A percentile compares a stretch with the other conserved stretches of the same genome.
These are phyloP conservation scores for Tetrahymena elliotti DNA, from an alignment of 73 alveolate genomes.

Conservation along the genomic window DNA sequence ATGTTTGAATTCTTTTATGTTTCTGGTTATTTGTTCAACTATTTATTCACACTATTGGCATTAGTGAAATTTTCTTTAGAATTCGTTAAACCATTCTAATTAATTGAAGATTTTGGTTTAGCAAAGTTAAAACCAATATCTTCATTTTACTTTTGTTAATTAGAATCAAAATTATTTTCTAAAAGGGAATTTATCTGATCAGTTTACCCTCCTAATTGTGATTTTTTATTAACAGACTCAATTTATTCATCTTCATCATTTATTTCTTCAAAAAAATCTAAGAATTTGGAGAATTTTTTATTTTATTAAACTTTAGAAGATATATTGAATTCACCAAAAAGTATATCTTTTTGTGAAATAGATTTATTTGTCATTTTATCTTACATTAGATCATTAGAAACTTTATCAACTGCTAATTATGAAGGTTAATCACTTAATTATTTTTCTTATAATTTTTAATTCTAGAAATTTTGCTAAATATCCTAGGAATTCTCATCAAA, in stretches of 20 bases:
- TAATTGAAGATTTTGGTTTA: neutral
- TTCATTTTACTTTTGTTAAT: neutral
- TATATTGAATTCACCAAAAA: neutral
- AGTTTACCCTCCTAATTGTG: neutral
- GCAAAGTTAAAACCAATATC: neutral
- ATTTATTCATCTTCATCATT: neutral
- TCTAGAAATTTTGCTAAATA: too few species aligned
- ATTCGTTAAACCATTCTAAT: neutral
- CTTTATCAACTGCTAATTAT: too few species aligned
- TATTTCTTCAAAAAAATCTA: neutral
- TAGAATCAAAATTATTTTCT: neutral
- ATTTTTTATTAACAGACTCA: too few species aligned
- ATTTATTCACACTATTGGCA: neutral
- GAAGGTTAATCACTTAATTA: neutral
- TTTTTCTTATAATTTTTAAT: too few species aligned
- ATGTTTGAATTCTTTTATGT: neutral
- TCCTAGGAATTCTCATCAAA: neutral
- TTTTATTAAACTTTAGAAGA: neutral
- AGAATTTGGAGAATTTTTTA: neutral
- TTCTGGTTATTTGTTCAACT: neutral
- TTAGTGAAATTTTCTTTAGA: neutral
- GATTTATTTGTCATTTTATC: neutral
- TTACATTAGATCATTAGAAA: too few species aligned
- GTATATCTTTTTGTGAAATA: neutral
- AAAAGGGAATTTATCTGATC: neutral